A percentile compares a stretch with the other conserved stretches of the same genome.
phyloP scores from a whole-genome alignment of 2,329 filamentous ascomycete genomes.

The Fusarium sp. region DNA sequence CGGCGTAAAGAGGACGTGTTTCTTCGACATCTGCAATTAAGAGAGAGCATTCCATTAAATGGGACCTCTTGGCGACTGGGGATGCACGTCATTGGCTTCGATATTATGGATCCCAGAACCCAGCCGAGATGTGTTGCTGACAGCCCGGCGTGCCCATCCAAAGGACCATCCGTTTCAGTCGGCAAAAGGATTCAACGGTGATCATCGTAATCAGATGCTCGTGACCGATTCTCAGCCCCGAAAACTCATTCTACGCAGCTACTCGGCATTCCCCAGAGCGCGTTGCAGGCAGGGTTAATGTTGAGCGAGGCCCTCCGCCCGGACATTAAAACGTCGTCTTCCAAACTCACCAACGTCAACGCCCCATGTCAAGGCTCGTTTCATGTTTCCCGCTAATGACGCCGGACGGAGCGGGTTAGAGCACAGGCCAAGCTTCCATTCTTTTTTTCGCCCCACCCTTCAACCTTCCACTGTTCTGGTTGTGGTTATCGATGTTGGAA shows the following conservation, averaged over 20 bases:
- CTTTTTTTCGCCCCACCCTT: constrained; percentile 24
- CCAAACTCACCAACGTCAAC: constrained; percentile 20
- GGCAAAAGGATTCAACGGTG: neutral
- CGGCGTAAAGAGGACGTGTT: neutral
- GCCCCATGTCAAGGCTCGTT: constrained; percentile 32
- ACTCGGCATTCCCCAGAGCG: neutral
- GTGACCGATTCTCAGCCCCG: neutral
- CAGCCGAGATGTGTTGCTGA: constrained; percentile 1
- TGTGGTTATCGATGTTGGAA: constrained; percentile 8
- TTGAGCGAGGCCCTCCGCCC: constrained; percentile 18
- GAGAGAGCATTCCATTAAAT: neutral
- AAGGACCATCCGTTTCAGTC: neutral
- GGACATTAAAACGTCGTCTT: constrained; percentile 33
- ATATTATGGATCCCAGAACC: neutral
- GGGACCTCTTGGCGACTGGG: neutral
- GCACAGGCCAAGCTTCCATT: constrained; percentile 34
- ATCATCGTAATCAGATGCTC: neutral
- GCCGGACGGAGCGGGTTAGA: constrained; percentile 33
- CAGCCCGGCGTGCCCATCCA: neutral
- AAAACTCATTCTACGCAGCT: neutral
- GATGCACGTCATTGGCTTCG: constrained; percentile 7
- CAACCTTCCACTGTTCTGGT: constrained; percentile 13
- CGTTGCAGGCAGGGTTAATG: constrained; percentile 7
- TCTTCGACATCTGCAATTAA: neutral
- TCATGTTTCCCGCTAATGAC: constrained; percentile 44